Conservation (phyloP, 129 eudicot genomes). For the Tagetes erecta region DNA sequence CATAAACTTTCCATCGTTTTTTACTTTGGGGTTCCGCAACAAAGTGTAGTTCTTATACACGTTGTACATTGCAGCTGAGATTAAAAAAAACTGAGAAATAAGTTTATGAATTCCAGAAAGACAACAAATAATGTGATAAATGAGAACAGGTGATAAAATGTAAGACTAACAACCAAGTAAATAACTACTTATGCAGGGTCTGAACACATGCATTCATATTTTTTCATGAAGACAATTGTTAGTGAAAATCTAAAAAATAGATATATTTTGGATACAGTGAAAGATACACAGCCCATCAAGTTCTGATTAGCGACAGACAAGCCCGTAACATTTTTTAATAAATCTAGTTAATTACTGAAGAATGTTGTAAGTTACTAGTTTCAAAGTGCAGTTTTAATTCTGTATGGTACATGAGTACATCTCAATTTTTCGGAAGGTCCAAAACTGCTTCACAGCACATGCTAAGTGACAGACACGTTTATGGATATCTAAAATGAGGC, state of each 20-base stretch:
- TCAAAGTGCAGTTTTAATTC: constrained; percentile 4
- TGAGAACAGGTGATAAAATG: neutral
- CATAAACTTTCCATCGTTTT: constrained; percentile 61
- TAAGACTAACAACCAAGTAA: constrained; percentile 3
- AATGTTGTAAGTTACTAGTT: neutral
- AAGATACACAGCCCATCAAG: constrained; percentile 7
- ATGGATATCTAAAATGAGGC: neutral
- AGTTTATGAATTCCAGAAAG: constrained; percentile 6
- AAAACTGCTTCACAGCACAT: neutral
- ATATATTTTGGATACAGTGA: neutral
- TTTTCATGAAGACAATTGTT: constrained; percentile 2
- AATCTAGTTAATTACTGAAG: neutral
- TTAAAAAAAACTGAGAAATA: neutral
- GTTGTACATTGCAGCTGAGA: constrained; percentile 63
- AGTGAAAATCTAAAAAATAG: neutral
- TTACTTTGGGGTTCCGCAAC: constrained; percentile 65
- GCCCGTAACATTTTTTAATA: neutral
- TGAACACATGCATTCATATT: constrained; percentile 15
- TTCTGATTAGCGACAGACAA: constrained; percentile 9
- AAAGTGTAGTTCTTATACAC: constrained; percentile 35
- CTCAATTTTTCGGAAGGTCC: neutral
- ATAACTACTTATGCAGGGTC: neutral
- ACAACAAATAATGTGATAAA: constrained; percentile 7
- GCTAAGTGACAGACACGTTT: neutral
- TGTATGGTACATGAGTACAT: neutral